phyloP scores from a whole-genome alignment of 306 rosid species.

The Acacia acuminata region DNA sequence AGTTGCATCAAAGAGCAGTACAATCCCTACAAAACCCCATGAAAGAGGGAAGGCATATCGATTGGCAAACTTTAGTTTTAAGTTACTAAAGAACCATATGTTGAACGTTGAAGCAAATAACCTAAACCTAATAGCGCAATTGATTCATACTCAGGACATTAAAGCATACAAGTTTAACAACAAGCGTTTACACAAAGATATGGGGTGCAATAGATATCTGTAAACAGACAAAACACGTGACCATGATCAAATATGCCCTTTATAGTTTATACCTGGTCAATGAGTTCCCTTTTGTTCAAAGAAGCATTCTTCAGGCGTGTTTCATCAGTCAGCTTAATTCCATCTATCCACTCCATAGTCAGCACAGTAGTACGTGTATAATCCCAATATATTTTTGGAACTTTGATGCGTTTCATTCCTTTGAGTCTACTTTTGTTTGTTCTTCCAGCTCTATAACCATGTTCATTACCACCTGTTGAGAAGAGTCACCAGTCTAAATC shows the following conservation, averaged over 20 bases:
- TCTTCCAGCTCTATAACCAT: conserved; percentile 36
- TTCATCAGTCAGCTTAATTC: conserved; percentile 95
- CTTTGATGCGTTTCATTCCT: conserved; percentile 54
- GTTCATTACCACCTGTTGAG: conserved; percentile 46
- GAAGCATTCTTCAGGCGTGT: conserved; percentile 57
- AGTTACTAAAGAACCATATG: conserved; percentile 22
- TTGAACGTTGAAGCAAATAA: conserved; percentile 9
- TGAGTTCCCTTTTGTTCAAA: conserved; percentile 76
- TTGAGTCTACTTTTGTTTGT: conserved; percentile 31
- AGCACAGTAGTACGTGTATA: conserved; percentile 69
- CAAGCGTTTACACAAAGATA: neutral
- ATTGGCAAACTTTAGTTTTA: neutral
- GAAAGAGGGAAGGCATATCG: conserved; percentile 25
- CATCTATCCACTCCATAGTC: conserved; percentile 98
- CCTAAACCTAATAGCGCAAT: neutral
- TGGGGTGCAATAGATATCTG: conserved; percentile 7
- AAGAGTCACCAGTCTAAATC: conserved; percentile 35
- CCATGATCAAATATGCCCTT: conserved; percentile 20
- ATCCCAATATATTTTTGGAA: conserved; percentile 94
- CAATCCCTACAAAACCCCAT: conserved; percentile 66
- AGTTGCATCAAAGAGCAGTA: conserved; percentile 92
- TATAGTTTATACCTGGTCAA: conserved; percentile 77
- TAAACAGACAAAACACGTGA: conserved; percentile 29
- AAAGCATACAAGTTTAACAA: conserved; percentile 19
- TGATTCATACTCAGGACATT: neutral